These are phyloP conservation scores for Dipteronia dyeriana DNA, from an alignment of 345 rosid genomes.

Conservation along the genomic window DNA sequence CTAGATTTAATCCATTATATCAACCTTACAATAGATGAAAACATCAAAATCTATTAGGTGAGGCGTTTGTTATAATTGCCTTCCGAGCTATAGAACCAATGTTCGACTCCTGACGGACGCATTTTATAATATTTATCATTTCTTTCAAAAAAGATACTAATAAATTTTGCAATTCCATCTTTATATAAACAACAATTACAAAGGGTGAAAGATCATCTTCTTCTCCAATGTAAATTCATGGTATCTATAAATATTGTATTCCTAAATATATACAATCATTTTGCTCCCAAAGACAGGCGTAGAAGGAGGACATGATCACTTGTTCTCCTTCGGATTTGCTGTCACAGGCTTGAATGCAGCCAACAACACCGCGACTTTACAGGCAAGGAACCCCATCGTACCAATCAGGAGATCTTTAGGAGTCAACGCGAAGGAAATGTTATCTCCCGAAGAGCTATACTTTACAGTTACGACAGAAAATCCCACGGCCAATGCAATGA, in stretches of 20 bases:
- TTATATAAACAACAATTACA: background rate
- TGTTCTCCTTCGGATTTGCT: conserved; percentile 29
- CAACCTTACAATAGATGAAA: too few species aligned
- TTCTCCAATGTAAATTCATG: background rate
- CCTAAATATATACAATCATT: background rate
- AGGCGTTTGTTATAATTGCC: too few species aligned
- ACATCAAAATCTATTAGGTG: too few species aligned
- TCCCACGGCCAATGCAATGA: conserved; percentile 51
- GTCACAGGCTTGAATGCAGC: conserved; percentile 74
- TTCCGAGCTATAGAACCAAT: conserved; percentile 75
- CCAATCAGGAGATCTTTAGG: conserved; percentile 76
- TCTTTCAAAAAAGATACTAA: too few species aligned
- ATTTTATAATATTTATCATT: background rate
- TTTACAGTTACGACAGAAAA: conserved; percentile 41
- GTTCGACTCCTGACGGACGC: conserved; percentile 84
- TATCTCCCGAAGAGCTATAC: conserved; percentile 38
- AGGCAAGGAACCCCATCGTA: conserved; percentile 74
- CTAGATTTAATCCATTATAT: too few species aligned
- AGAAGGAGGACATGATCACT: conserved; percentile 20
- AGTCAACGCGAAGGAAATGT: conserved; percentile 31
- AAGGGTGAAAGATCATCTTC: background rate
- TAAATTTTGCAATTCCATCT: too few species aligned
- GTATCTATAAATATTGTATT: background rate
- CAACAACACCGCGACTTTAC: conserved; percentile 81
- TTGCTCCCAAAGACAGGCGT: background rate